A percentile compares a stretch with the other conserved stretches of the same genome.
These are phyloP conservation scores for Hypericum perforatum DNA, from an alignment of 345 rosid genomes.

Conservation along the genomic window DNA sequence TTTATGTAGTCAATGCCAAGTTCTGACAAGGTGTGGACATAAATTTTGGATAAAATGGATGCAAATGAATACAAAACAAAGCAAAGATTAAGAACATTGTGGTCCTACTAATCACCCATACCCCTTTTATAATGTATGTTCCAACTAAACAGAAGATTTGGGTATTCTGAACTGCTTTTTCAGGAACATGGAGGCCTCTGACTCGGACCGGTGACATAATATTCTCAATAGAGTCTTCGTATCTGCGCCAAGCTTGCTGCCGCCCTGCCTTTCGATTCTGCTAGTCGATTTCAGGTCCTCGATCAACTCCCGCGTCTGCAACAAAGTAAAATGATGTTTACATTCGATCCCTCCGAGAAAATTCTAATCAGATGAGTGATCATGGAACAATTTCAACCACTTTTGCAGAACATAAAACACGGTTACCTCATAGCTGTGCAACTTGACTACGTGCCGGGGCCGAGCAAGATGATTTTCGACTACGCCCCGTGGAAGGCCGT, in stretches of 20 bases:
- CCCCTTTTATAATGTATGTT: no score
- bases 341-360: no score
- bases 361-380: no score
- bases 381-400: no score
- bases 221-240: slow-evolving; percentile 66
- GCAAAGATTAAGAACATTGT: background rate
- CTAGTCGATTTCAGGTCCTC: slow-evolving; percentile 71
- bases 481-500: slow-evolving; percentile 93
- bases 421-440: slow-evolving; percentile 79
- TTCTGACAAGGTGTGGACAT: no score
- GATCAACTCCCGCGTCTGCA: slow-evolving; percentile 68
- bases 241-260: slow-evolving; percentile 72
- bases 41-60: no score
- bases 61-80: background rate
- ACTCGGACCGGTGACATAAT: slow-evolving; percentile 77
- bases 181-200: slow-evolving; percentile 83
- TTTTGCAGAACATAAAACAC: no score
- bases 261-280: slow-evolving; percentile 46
- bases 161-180: slow-evolving; percentile 95
- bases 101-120: background rate
- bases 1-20: no score
- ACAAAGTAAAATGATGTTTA: background rate
- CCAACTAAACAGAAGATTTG: slow-evolving; percentile 40
- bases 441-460: slow-evolving; percentile 63
- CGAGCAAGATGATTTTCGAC: slow-evolving; percentile 93